Percentiles rank a stretch among this genome's conserved stretches.
These are phyloP conservation scores for Colletotrichum horii DNA, from an alignment of 2,329 filamentous ascomycete genomes.

Conservation along the genomic window DNA sequence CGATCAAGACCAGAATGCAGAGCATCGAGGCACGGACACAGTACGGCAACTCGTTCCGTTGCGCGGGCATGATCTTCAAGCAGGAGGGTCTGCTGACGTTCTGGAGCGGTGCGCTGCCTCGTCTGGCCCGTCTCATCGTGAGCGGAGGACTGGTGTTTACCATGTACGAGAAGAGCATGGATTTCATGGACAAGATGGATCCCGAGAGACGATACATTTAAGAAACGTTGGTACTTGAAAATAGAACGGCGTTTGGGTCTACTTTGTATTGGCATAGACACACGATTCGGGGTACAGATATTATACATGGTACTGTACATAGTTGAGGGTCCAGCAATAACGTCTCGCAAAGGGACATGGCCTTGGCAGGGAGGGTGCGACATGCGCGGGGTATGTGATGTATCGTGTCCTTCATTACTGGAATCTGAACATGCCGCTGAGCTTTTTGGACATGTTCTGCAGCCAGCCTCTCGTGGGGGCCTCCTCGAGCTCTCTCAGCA, in stretches of 20 bases:
- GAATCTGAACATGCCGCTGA: constrained; percentile 65
- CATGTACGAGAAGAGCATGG: constrained; percentile 98
- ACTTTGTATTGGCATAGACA: constrained; percentile 19
- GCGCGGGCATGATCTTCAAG: constrained; percentile 81
- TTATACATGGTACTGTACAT: constrained; percentile 23
- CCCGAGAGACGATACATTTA: constrained; percentile 85
- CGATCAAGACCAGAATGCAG: constrained; percentile 98
- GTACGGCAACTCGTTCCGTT: constrained; percentile 89
- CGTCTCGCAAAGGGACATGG: background rate
- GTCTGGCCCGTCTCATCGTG: constrained; percentile 82
- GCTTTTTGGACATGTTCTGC: constrained; percentile 54
- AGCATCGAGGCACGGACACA: constrained; percentile 81
- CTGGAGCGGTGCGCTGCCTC: constrained; percentile 91
- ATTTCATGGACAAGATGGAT: constrained; percentile 79
- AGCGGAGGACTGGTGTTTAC: constrained; percentile 98
- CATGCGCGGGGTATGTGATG: background rate
- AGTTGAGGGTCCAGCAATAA: background rate
- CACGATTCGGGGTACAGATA: constrained; percentile 18
- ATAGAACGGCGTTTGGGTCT: constrained; percentile 3
- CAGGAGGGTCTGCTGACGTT: constrained; percentile 90
- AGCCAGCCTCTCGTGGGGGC: constrained; percentile 63
- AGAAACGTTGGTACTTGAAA: constrained; percentile 2
- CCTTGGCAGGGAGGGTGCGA: background rate
- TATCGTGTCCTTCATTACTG: constrained; percentile 38
- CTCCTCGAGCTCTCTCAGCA: constrained; percentile 67